Base-by-base conservation (phyloP, 1,139 yeast species). In the Lodderomyces beijingensis region DNA sequence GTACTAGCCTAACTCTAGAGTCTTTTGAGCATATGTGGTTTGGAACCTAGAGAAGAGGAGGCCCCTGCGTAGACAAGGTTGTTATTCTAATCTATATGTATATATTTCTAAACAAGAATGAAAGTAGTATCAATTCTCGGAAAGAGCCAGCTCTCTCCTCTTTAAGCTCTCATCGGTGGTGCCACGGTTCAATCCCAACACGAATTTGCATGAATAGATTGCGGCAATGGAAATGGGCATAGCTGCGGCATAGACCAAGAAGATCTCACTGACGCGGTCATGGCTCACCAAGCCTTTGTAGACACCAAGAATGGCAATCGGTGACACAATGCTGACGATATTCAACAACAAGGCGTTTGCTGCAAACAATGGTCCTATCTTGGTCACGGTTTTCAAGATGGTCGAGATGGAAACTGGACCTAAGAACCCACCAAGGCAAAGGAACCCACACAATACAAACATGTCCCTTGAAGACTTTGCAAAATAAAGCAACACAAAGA, bases 401-500 rank as follows among this genome's bases (percentile, higher is more conserved):
- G 65, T 43, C 1, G 67, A 57, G 30, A 47, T 55, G 29, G 60
- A 41, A 6, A 68, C 52, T 4, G 73, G 72, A 8, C 52, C 49
- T 4, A 50, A 33, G 11, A 60, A 39, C 0, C 76, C 57, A 0
- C 77, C 74, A 19, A 78, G 45, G 1, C 81, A 55, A 2, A 68
- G 55, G 8, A 74, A 41, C 0, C 61, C 34, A 3, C 53, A 16
- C 37, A 50, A 39, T 49, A 61, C 39, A 34, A 42, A 45, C 14
- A 50, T 40, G 20, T 32, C 40, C 3, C 31, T 27, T 20, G 48
- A 44, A 14, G 46, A 40, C 20, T 25, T 42, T 25, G 44, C 47
- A 31, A 41, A 42, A 25, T 49, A 53, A 24, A 45, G 37, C 3
- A 64, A 31, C 0, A 62, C 15, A 26, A 71, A 56, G 1, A 75